phyloP scores from a whole-genome alignment of 2,329 filamentous ascomycete genomes.

The Neurospora crassa region DNA sequence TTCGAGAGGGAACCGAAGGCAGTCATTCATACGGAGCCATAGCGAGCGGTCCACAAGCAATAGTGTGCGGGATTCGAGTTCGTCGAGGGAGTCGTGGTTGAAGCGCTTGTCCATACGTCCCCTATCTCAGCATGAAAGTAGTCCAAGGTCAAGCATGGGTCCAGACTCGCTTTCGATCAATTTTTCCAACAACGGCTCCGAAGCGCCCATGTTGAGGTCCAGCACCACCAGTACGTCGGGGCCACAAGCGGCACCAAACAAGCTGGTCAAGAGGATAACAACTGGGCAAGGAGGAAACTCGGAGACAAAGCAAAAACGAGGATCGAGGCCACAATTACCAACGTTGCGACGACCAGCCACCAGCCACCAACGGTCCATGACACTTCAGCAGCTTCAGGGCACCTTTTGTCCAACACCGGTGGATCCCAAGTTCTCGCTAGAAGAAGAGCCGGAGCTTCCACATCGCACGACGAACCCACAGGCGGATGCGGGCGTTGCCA shows the following conservation, averaged over 20 bases:
- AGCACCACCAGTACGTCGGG: slow-evolving; percentile 22
- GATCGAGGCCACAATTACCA: slow-evolving; percentile 51
- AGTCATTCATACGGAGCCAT: slow-evolving; percentile 30
- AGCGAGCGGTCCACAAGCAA: slow-evolving; percentile 34
- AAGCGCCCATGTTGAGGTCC: slow-evolving; percentile 49
- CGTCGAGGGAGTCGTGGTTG: slow-evolving; percentile 62
- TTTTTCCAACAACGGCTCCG: slow-evolving; percentile 54
- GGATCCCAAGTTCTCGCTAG: slow-evolving; percentile 22
- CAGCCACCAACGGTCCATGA: slow-evolving; percentile 68
- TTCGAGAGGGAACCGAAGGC: slow-evolving; percentile 30
- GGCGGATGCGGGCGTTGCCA: slow-evolving; percentile 10
- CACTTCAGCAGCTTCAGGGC: slow-evolving; percentile 45
- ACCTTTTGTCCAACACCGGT: slow-evolving; percentile 9
- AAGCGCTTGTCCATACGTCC: slow-evolving; percentile 59
- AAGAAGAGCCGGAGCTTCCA: slow-evolving; percentile 23
- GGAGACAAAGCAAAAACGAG: slow-evolving; percentile 33
- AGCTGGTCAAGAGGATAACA: slow-evolving; percentile 65
- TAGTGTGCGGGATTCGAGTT: slow-evolving; percentile 44
- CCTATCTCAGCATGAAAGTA: slow-evolving; percentile 52
- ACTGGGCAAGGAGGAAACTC: slow-evolving; percentile 40
- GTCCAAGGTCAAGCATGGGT: slow-evolving; percentile 50
- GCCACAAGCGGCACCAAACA: slow-evolving; percentile 53
- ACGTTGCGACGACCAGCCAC: slow-evolving; percentile 65
- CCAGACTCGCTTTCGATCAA: slow-evolving; percentile 56
- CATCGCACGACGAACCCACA: slow-evolving; percentile 10